Conservation (phyloP, 805 yeast species). For the Candida koratica region DNA sequence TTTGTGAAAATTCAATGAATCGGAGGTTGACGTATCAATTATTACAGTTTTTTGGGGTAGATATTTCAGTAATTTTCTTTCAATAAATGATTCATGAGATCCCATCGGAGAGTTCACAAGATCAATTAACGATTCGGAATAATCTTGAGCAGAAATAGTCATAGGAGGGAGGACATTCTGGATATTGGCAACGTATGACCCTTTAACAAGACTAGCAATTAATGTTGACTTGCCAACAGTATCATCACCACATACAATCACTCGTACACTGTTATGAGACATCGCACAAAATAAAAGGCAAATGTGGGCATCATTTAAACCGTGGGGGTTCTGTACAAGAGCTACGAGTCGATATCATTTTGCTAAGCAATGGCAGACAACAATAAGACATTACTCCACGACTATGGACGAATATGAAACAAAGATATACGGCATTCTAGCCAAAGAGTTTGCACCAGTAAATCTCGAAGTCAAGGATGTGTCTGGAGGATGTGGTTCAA, state of each 20-base stretch:
- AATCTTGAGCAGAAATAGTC: slow-evolving; percentile 64
- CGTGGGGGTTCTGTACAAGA: too few relatives aligned
- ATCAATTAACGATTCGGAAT: slow-evolving; percentile 42
- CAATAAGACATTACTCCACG: too few relatives aligned
- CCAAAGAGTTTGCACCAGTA: slow-evolving; percentile 55
- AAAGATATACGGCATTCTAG: slow-evolving; percentile 55
- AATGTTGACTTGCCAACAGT: slow-evolving; percentile 83
- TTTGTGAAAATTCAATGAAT: slow-evolving; percentile 53
- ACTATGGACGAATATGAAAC: slow-evolving; percentile 58
- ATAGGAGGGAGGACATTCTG: slow-evolving; percentile 81
- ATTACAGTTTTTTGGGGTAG: slow-evolving; percentile 56
- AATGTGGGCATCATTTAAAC: too few relatives aligned
- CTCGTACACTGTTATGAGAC: slow-evolving; percentile 48
- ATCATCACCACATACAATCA: slow-evolving; percentile 93
- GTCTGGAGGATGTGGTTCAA: slow-evolving; percentile 94
- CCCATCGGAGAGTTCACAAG: slow-evolving; percentile 14
- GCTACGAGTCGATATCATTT: too few relatives aligned
- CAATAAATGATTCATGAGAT: slow-evolving; percentile 9
- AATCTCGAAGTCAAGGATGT: slow-evolving; percentile 70
- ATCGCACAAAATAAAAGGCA: slow-evolving; percentile 4
- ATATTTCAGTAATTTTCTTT: slow-evolving; percentile 23
- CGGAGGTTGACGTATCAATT: slow-evolving; percentile 76
- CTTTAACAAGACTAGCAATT: slow-evolving; percentile 77
- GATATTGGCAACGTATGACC: slow-evolving; percentile 69
- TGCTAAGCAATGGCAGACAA: too few relatives aligned